Evolutionary conservation across 2,329 filamentous ascomycete genomes (phyloP), one percentile per base, ranked within the genome.

Genomic region (Penicillium sp.): DNA sequence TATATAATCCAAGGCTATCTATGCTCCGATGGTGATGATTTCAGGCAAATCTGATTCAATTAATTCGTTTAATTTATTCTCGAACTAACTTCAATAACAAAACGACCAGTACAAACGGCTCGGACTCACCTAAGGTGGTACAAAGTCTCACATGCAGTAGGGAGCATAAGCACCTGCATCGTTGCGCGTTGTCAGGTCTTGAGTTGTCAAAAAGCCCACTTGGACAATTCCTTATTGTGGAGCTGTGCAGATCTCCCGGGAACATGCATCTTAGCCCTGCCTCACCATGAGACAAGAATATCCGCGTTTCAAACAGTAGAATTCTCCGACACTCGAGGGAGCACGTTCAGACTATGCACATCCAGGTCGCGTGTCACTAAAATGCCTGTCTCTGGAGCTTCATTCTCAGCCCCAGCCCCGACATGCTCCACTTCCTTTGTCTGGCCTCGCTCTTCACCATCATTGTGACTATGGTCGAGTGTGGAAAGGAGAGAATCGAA

Each of bases 61-160:
- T 24, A 39, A 49, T 26, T 24, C 11, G 24, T 16, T 16, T 8
- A 9, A 16, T n/a, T 11, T 32, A 20, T 32, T 5, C 6, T 32
- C 11, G 5, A 18, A 44, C n/a, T 20, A 4, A 20, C 20, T 32
- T 4, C 26, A 20, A 20, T 11, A 18, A 40, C 20, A 6, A 40
- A 40, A 16, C n/a, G n/a, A 20, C 9, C 13, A 24, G 18, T 10
- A 29, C 13, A 35, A 35, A 16, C 6, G 32, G 13, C 32, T 32
- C 9, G 18, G 38, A 43, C 20, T 44, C 20, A n/a, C 14, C 34
- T 16, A 18, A 24, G 34, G 31, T 51, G 18, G 10, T 22, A 54
- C 37, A 32, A 51, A 45, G n/a, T 51, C 47, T 45, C 47, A 55
- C 47, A 50, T 54, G 45, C 44, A 26, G 32, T 35, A 31, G 37